Conservation (phyloP, 148 eudicot genomes). For the Spergularia bocconei region DNA sequence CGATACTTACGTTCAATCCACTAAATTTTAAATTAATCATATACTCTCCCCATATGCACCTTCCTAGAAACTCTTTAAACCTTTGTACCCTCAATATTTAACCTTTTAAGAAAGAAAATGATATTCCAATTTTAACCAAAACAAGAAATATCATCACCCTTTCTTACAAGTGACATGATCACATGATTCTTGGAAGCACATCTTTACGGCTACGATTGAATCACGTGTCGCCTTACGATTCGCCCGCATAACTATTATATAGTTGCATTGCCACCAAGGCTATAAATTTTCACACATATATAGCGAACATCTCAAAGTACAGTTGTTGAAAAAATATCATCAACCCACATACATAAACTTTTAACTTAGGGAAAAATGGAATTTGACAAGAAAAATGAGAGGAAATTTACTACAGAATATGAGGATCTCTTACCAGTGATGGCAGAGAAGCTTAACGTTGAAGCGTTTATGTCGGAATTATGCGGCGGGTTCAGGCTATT, state of each 20-base stretch:
- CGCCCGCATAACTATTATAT: neutral
- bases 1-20: conserved; percentile 27
- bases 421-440: conserved; percentile 31
- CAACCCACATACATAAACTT: neutral
- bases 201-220: conserved; percentile 49
- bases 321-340: neutral
- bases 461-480: conserved; percentile 30
- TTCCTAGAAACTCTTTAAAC: conserved; percentile 38
- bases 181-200: conserved; percentile 12
- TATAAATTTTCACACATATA: conserved; percentile 12
- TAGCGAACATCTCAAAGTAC: neutral
- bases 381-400: neutral
- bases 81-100: neutral
- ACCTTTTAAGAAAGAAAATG: neutral
- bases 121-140: neutral
- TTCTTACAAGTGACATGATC: neutral
- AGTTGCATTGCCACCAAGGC: conserved; percentile 18
- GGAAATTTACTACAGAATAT: conserved; percentile 5
- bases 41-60: conserved; percentile 25
- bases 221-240: conserved; percentile 29
- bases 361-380: conserved; percentile 13
- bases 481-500: conserved; percentile 32
- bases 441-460: conserved; percentile 33
- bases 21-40: neutral
- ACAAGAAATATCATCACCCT: conserved; percentile 20